phyloP scores from a whole-genome alignment of 2,329 filamentous ascomycete species.

The Myriosclerotinia scirpicola region DNA sequence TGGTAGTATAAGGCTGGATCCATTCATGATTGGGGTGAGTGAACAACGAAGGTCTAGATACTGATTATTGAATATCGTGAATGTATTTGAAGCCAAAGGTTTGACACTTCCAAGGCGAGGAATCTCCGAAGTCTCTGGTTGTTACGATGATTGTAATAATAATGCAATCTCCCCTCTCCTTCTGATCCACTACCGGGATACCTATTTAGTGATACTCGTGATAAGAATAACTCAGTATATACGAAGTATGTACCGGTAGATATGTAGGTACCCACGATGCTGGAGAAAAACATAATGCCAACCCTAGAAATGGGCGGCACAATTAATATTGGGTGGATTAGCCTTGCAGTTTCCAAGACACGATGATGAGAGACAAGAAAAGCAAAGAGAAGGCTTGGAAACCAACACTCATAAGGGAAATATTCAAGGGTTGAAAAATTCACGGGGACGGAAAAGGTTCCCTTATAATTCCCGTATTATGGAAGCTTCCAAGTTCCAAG shows the following conservation, averaged over 20 bases:
- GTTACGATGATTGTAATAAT: background rate
- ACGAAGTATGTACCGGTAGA: background rate
- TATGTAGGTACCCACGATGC: background rate
- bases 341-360: conserved; percentile 10
- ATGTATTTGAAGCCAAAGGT: background rate
- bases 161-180: background rate
- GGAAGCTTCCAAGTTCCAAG: background rate
- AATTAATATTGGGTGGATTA: background rate
- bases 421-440: background rate
- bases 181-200: conserved; percentile 16
- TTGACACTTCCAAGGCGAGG: background rate
- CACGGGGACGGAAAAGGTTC: background rate
- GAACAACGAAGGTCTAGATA: background rate
- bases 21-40: background rate
- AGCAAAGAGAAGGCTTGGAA: background rate
- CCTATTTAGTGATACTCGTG: conserved; percentile 10
- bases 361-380: background rate
- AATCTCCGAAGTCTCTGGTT: background rate
- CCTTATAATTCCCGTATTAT: background rate
- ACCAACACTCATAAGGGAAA: background rate
- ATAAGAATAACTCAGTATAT: background rate
- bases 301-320: background rate
- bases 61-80: background rate
- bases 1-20: background rate
- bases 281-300: conserved; percentile 10